These are phyloP conservation scores for Stephania cephalantha DNA, from an alignment of 164 flowering plant species.

Conservation along the genomic window DNA sequence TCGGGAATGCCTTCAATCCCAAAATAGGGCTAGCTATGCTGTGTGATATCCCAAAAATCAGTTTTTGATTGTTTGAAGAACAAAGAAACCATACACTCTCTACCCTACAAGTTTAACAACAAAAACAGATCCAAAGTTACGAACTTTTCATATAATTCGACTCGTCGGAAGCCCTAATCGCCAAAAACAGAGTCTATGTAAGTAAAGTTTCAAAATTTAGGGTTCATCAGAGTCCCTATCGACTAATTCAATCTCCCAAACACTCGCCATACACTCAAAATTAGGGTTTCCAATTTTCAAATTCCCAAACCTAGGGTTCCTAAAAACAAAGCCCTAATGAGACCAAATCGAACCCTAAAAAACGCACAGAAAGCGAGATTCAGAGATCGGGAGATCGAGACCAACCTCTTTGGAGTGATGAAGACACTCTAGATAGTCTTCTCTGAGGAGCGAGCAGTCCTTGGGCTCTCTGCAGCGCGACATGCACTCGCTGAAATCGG, in stretches of 20 bases:
- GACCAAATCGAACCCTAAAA: background rate
- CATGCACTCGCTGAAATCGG: slow-evolving; percentile 93
- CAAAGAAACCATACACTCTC: background rate
- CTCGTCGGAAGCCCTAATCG: background rate
- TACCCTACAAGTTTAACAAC: background rate
- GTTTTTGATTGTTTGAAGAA: background rate
- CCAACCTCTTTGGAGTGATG: slow-evolving; percentile 92
- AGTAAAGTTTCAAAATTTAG: background rate
- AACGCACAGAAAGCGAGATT: background rate
- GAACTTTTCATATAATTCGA: background rate
- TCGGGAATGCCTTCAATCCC: background rate
- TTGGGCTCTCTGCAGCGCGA: slow-evolving; percentile 85
- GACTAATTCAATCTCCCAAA: background rate
- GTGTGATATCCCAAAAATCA: background rate
- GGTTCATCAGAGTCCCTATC: background rate
- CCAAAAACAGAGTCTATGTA: background rate
- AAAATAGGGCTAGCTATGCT: background rate
- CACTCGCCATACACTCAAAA: background rate
- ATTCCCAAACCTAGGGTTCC: background rate
- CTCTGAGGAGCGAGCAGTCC: slow-evolving; percentile 83
- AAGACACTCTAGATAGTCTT: slow-evolving; percentile 92
- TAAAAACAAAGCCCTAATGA: background rate
- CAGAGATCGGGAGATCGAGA: background rate
- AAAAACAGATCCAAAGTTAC: background rate
- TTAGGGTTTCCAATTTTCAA: background rate